phyloP scores from a whole-genome alignment of 2,329 filamentous ascomycete species.

The Escovopsis sp. region DNA sequence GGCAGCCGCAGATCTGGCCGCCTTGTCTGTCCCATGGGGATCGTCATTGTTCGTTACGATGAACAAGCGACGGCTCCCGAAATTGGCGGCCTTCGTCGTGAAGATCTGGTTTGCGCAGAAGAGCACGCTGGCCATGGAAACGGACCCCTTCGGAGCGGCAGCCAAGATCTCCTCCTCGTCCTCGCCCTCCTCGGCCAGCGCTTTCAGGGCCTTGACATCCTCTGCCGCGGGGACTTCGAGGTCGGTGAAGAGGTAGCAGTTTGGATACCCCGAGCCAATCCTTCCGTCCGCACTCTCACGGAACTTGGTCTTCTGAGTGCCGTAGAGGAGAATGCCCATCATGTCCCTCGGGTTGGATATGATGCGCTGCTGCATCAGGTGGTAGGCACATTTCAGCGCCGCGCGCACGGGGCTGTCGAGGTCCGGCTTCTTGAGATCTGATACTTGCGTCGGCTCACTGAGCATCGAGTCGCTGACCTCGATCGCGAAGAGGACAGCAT shows the following conservation, averaged over 20 bases:
- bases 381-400: constrained; percentile 84
- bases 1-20: constrained; percentile 57
- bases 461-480: constrained; percentile 86
- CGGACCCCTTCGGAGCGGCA: constrained; percentile 53
- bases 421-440: constrained; percentile 59
- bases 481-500: constrained; percentile 96
- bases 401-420: constrained; percentile 66
- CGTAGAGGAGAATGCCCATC: constrained; percentile 90
- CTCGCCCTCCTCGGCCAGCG: constrained; percentile 63
- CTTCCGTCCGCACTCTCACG: constrained; percentile 48
- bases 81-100: constrained; percentile 86
- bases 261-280: constrained; percentile 55
- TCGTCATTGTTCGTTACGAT: constrained; percentile 90
- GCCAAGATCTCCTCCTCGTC: constrained; percentile 53
- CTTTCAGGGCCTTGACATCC: constrained; percentile 68
- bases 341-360: constrained; percentile 93
- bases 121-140: constrained; percentile 75
- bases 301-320: constrained; percentile 72
- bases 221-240: constrained; percentile 74
- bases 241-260: constrained; percentile 84
- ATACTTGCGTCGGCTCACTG: constrained; percentile 42
- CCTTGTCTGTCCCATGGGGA: constrained; percentile 60
- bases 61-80: constrained; percentile 83
- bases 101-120: constrained; percentile 96
- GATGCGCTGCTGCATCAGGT: constrained; percentile 95